A percentile compares a stretch with the other conserved stretches of the same genome.
phyloP scores from a whole-genome alignment of 306 rosid genomes.

The Lathyrus tuberosus region DNA sequence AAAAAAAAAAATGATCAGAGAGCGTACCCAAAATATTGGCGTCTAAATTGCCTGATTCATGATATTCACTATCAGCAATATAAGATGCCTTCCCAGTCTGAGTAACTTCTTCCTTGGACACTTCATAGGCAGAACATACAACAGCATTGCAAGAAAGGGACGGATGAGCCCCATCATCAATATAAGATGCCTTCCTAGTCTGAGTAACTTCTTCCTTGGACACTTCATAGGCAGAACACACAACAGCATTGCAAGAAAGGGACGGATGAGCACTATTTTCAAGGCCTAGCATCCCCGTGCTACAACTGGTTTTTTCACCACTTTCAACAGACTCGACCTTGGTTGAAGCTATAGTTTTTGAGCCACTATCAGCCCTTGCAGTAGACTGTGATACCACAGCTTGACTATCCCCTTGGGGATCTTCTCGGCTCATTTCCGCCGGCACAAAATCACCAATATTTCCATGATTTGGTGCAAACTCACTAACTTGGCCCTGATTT shows the following conservation, averaged over 20 bases:
- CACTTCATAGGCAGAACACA: slow-evolving; percentile 64
- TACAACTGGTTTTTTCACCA: slow-evolving; percentile 79
- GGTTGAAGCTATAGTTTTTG: slow-evolving; percentile 72
- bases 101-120: slow-evolving; percentile 72
- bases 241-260: slow-evolving; percentile 81
- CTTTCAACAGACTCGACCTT: slow-evolving; percentile 92
- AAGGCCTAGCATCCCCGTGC: slow-evolving; percentile 54
- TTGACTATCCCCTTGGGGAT: slow-evolving; percentile 92
- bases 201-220: slow-evolving; percentile 77
- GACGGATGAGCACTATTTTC: slow-evolving; percentile 71
- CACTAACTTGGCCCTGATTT: slow-evolving; percentile 85
- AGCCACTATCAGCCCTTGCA: slow-evolving; percentile 89
- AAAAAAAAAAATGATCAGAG: not conserved
- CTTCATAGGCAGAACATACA: slow-evolving; percentile 64
- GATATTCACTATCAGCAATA: slow-evolving; percentile 53
- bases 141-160: slow-evolving; percentile 88
- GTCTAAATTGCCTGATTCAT: slow-evolving; percentile 55
- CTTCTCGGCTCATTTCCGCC: slow-evolving; percentile 71
- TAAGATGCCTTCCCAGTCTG: slow-evolving; percentile 71
- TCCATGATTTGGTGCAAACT: slow-evolving; percentile 69
- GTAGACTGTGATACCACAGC: slow-evolving; percentile 79
- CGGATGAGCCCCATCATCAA: slow-evolving; percentile 64
- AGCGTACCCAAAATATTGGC: slow-evolving; percentile 61
- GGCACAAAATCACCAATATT: slow-evolving; percentile 81
- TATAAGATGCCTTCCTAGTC: slow-evolving; percentile 65